A percentile compares a stretch with the other conserved stretches of the same genome.
Conservation (phyloP, 1,284 basidiomycete species). For the Boletus mariae region DNA sequence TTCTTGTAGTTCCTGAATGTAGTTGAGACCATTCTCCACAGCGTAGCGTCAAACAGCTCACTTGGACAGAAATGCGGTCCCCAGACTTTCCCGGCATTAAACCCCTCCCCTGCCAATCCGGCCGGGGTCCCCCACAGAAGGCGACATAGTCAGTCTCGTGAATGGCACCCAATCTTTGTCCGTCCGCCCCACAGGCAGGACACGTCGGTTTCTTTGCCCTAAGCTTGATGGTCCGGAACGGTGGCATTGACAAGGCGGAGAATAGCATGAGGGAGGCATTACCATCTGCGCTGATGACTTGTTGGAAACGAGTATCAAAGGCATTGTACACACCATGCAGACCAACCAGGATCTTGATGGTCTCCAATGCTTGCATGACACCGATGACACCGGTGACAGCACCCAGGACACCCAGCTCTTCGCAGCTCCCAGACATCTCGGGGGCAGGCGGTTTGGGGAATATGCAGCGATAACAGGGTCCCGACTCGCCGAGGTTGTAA, state of each 20-base stretch:
- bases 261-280: constrained; percentile 67
- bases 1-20: constrained; percentile 18
- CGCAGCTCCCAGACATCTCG: constrained; percentile 72
- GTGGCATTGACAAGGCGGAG: constrained; percentile 64
- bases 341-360: constrained; percentile 79
- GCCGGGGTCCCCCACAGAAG: constrained; percentile 69
- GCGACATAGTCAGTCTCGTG: constrained; percentile 67
- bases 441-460: constrained; percentile 76
- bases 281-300: constrained; percentile 40
- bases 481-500: constrained; percentile 65
- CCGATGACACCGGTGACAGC: constrained; percentile 90
- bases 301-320: constrained; percentile 1
- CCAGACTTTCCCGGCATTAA: constrained; percentile 36
- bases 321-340: constrained; percentile 54
- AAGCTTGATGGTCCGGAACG: constrained; percentile 82
- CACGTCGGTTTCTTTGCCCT: constrained; percentile 63
- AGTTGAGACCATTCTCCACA: not conserved
- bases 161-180: constrained; percentile 42
- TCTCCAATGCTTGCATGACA: constrained; percentile 86
- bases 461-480: constrained; percentile 94
- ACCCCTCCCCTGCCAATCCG: constrained; percentile 61
- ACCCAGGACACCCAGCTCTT: constrained; percentile 90
- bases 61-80: constrained; percentile 50
- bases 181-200: constrained; percentile 55
- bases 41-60: constrained; percentile 21